These are phyloP conservation scores for Coemansia aciculifera DNA, from an alignment of 192 early-diverging fungal genomes.

Conservation along the genomic window DNA sequence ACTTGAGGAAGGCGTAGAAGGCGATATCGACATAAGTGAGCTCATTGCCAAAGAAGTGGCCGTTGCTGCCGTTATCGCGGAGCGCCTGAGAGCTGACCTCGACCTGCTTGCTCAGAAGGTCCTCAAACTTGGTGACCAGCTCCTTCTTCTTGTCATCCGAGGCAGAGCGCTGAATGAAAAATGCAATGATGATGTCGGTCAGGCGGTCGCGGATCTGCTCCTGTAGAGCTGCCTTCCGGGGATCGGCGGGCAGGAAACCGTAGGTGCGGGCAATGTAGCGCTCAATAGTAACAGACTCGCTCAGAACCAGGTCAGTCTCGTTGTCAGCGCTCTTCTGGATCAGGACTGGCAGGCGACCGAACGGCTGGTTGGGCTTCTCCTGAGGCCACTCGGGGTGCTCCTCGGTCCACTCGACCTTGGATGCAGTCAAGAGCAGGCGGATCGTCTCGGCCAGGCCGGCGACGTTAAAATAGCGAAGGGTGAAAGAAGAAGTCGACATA, in stretches of 20 bases:
- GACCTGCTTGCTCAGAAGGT: slow-evolving; percentile 24
- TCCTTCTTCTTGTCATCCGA: slow-evolving; percentile 14
- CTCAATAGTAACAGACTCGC: slow-evolving; percentile 53
- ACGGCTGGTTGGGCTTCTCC: slow-evolving; percentile 49
- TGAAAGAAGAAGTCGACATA: slow-evolving; percentile 14
- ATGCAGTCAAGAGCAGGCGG: slow-evolving; percentile 42
- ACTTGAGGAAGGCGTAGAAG: slow-evolving; percentile 19
- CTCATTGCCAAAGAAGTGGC: slow-evolving; percentile 45
- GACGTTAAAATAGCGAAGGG: slow-evolving; percentile 24
- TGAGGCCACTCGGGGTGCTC: slow-evolving; percentile 52
- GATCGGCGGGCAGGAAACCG: slow-evolving; percentile 37
- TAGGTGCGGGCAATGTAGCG: slow-evolving; percentile 56
- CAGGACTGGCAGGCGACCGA: slow-evolving; percentile 55
- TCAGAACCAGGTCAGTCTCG: slow-evolving; percentile 22
- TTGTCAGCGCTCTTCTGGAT: slow-evolving; percentile 36
- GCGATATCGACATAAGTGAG: slow-evolving; percentile 46
- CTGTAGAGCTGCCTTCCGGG: slow-evolving; percentile 29
- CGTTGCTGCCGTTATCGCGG: slow-evolving; percentile 56
- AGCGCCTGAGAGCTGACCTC: slow-evolving; percentile 35
- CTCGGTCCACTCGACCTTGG: slow-evolving; percentile 45
- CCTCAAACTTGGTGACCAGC: slow-evolving; percentile 10
- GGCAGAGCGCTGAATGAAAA: background rate
- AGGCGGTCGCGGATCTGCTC: slow-evolving; percentile 33
- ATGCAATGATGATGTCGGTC: background rate
- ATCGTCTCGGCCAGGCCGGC: slow-evolving; percentile 27